phyloP scores from a whole-genome alignment of 2,329 filamentous ascomycete species.

The Microcera coccophila region DNA sequence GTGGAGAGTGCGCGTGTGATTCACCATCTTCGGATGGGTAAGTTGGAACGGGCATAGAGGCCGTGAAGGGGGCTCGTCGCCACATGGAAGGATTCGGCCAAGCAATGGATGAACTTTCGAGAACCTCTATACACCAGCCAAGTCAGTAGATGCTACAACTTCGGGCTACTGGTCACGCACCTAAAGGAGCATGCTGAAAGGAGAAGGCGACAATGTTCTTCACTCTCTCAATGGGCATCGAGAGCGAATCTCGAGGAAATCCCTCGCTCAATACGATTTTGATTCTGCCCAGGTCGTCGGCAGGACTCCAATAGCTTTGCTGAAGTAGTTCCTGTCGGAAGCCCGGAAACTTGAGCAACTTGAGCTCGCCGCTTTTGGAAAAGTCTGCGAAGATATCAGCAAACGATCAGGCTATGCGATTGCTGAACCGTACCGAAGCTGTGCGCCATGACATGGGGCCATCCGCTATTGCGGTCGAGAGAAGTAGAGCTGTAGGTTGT shows the following conservation, averaged over 20 bases:
- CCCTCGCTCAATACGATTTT: constrained; percentile 74
- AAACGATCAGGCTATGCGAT: too few relatives aligned
- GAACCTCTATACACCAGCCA: constrained; percentile 55
- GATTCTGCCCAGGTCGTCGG: constrained; percentile 69
- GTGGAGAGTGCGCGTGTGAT: constrained; percentile 62
- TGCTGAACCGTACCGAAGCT: constrained; percentile 36
- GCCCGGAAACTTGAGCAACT: constrained; percentile 64
- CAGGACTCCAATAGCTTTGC: constrained; percentile 67
- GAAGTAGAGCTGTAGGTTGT: constrained; percentile 46
- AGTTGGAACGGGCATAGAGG: constrained; percentile 39
- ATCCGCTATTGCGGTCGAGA: constrained; percentile 48
- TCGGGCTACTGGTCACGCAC: too few relatives aligned
- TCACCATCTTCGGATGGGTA: constrained; percentile 46
- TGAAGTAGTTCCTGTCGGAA: constrained; percentile 68
- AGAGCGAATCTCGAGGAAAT: constrained; percentile 52
- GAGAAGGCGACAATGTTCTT: constrained; percentile 75
- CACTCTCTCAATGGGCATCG: constrained; percentile 58
- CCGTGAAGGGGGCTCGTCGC: constrained; percentile 45
- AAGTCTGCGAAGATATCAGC: constrained; percentile 35
- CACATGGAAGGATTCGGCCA: constrained; percentile 76
- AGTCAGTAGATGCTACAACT: too few relatives aligned
- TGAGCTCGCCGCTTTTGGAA: constrained; percentile 55
- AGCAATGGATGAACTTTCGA: constrained; percentile 70
- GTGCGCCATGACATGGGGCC: constrained; percentile 48
- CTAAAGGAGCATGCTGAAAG: constrained; percentile 77